Conservation (phyloP, 352 stramenopile genomes). For the Phytophthora megakarya region DNA sequence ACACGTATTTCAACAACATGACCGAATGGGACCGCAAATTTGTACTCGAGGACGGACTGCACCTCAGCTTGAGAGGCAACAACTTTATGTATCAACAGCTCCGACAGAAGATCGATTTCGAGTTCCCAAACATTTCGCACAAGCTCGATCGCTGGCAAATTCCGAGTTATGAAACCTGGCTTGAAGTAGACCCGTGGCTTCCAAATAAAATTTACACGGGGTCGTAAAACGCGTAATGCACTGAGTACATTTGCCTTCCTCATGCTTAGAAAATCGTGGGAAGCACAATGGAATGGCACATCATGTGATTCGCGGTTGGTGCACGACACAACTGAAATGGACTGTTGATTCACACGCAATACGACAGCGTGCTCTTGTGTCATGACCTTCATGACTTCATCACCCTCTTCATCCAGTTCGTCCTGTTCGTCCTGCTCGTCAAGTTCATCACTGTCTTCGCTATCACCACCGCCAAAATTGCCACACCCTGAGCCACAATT, state of each 20-base stretch:
- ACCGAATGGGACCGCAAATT: slow-evolving; percentile 32
- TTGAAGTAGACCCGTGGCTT: slow-evolving; percentile 15
- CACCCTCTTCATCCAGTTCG: not conserved
- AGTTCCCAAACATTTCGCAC: slow-evolving; percentile 23
- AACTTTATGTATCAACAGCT: slow-evolving; percentile 31
- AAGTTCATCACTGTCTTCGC: slow-evolving; percentile 1
- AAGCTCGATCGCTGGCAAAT: slow-evolving; percentile 31
- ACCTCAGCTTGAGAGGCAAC: slow-evolving; percentile 56
- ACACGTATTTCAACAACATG: slow-evolving; percentile 46
- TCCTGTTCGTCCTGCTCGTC: not conserved
- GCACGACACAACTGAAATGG: not conserved
- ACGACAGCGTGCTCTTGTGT: not conserved
- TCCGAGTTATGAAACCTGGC: slow-evolving; percentile 28
- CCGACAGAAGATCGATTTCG: slow-evolving; percentile 15
- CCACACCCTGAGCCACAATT: not conserved
- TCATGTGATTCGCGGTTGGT: slow-evolving; percentile 10
- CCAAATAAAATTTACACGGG: not conserved
- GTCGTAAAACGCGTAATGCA: not conserved
- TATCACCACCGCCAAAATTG: not conserved
- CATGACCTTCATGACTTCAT: not conserved
- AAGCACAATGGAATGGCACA: not conserved
- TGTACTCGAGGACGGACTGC: slow-evolving; percentile 49
- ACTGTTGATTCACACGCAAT: slow-evolving; percentile 6
- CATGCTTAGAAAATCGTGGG: not conserved
- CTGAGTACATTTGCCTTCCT: not conserved